A percentile compares a stretch with the other conserved stretches of the same genome.
Evolutionary conservation across 495 filamentous ascomycete genomes (phyloP).

Genomic region (Penicillium fimorum): DNA sequence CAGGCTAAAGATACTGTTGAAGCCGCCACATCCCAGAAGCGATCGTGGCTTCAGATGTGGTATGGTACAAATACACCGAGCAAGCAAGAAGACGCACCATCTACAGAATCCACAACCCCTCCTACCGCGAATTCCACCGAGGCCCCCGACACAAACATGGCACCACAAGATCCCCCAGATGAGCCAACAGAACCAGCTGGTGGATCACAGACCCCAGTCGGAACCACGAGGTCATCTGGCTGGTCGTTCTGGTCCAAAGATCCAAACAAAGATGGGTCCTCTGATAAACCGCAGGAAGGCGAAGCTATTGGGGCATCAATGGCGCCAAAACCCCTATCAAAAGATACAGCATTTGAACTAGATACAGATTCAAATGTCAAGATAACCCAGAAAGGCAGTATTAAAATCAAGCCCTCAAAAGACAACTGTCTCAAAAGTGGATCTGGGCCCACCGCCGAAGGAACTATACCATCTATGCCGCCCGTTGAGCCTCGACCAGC

Average conservation of each 20-base stretch:
- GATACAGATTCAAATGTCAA: slow-evolving; percentile 35
- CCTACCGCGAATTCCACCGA: slow-evolving; percentile 15
- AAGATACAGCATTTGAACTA: slow-evolving; percentile 16
- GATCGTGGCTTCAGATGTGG: slow-evolving; percentile 52
- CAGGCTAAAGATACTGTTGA: slow-evolving; percentile 23
- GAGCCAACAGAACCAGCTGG: slow-evolving; percentile 30
- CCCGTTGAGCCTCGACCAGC: slow-evolving; percentile 24
- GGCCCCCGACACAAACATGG: slow-evolving; percentile 21
- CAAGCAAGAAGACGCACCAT: slow-evolving; percentile 26
- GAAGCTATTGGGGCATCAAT: slow-evolving; percentile 68
- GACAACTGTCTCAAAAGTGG: slow-evolving; percentile 37
- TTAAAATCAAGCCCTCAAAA: slow-evolving; percentile 47
- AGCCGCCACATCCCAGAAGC: slow-evolving; percentile 30
- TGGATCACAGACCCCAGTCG: slow-evolving; percentile 38
- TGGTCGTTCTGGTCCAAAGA: slow-evolving; percentile 89
- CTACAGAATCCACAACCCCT: slow-evolving; percentile 25
- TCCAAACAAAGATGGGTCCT: slow-evolving; percentile 41
- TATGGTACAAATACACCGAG: slow-evolving; percentile 36
- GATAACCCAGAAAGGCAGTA: slow-evolving; percentile 45
- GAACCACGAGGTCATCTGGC: slow-evolving; percentile 55
- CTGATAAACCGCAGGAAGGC: slow-evolving; percentile 36
- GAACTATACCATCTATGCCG: slow-evolving; percentile 35
- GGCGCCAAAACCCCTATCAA: slow-evolving; percentile 41
- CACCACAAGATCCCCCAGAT: slow-evolving; percentile 21
- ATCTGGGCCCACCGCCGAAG: slow-evolving; percentile 28